phyloP scores from a whole-genome alignment of 208 protist genomes.

The Acanthamoeba castellanii region DNA sequence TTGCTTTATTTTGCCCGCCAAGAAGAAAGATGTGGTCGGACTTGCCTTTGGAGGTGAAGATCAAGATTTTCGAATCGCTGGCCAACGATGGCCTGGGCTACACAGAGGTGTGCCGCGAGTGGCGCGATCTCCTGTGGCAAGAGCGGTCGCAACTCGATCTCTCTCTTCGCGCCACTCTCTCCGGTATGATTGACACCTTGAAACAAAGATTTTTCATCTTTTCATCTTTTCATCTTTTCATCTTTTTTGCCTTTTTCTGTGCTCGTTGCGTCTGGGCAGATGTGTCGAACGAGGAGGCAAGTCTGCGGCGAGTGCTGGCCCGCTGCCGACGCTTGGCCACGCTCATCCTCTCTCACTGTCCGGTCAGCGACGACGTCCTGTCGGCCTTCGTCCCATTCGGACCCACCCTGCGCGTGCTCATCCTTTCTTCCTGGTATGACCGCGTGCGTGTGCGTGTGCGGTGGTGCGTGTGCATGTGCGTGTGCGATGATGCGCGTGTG shows the following conservation, averaged over 20 bases:
- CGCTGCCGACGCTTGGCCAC: not conserved
- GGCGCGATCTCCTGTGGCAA: constrained; percentile 28
- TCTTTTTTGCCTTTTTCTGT: not conserved
- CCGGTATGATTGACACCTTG: too few species aligned
- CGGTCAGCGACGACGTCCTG: constrained; percentile 10
- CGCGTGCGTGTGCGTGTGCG: not conserved
- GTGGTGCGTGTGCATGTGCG: not conserved
- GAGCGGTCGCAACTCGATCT: constrained; percentile 5
- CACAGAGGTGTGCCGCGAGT: not conserved
- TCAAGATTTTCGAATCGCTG: not conserved
- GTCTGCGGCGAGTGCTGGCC: not conserved
- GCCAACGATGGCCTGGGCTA: not conserved
- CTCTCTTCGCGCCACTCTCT: not conserved
- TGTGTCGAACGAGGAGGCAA: constrained; percentile 3
- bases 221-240: not conserved
- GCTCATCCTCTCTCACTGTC: not conserved
- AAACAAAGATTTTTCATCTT: not conserved
- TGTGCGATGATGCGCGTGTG: not conserved
- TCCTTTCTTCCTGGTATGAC: not conserved
- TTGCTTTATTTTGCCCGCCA: not conserved
- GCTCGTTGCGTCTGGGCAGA: not conserved
- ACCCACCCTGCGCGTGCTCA: not conserved
- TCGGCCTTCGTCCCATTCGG: not conserved
- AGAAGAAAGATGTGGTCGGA: not conserved
- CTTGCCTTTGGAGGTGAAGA: not conserved